phyloP scores from a whole-genome alignment of 2,329 filamentous ascomycete genomes.

The Cladobotryum protrusum region DNA sequence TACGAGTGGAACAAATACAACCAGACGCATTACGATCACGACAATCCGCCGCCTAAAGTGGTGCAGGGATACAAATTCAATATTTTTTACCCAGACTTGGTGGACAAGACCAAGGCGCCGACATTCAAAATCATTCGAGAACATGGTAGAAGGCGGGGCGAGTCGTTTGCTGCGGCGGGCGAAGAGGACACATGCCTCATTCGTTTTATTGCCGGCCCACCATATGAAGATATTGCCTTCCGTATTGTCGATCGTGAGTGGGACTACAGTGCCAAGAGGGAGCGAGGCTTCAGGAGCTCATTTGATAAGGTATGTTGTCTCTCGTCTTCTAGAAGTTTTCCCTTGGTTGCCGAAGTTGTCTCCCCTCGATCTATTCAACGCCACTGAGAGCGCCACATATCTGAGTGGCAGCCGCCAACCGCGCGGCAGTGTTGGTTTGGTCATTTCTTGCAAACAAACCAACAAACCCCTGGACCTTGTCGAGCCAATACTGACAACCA shows the following conservation, averaged over 20 bases:
- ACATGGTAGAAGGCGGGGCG: slow-evolving; percentile 78
- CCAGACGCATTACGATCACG: slow-evolving; percentile 97
- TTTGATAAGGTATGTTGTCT: slow-evolving; percentile 79
- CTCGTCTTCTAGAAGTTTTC: slow-evolving; percentile 13
- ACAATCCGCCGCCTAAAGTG: slow-evolving; percentile 95
- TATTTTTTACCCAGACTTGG: slow-evolving; percentile 95
- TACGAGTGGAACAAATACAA: slow-evolving; percentile 99
- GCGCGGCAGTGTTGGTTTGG: slow-evolving; percentile 9
- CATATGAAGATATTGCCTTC: slow-evolving; percentile 96
- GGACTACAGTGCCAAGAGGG: slow-evolving; percentile 95
- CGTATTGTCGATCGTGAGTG: slow-evolving; percentile 97
- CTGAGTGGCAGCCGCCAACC: slow-evolving; percentile 7
- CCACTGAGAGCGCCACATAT: slow-evolving; percentile 4
- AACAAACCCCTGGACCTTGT: slow-evolving; percentile 12
- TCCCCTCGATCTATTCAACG: slow-evolving; percentile 8
- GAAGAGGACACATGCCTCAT: slow-evolving; percentile 97
- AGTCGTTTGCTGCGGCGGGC: slow-evolving; percentile 87
- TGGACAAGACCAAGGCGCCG: slow-evolving; percentile 89
- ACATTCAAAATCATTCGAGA: slow-evolving; percentile 96
- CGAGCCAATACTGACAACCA: slow-evolving; percentile 4
- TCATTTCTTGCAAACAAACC: neutral
- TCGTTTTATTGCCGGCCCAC: slow-evolving; percentile 87
- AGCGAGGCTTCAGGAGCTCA: slow-evolving; percentile 90
- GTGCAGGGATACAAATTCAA: slow-evolving; percentile 99
- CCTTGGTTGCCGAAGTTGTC: slow-evolving; percentile 10